A percentile compares a stretch with the other conserved stretches of the same genome.
Evolutionary conservation across 305 asterid species (phyloP).

Genomic region (Salvia sclarea): DNA sequence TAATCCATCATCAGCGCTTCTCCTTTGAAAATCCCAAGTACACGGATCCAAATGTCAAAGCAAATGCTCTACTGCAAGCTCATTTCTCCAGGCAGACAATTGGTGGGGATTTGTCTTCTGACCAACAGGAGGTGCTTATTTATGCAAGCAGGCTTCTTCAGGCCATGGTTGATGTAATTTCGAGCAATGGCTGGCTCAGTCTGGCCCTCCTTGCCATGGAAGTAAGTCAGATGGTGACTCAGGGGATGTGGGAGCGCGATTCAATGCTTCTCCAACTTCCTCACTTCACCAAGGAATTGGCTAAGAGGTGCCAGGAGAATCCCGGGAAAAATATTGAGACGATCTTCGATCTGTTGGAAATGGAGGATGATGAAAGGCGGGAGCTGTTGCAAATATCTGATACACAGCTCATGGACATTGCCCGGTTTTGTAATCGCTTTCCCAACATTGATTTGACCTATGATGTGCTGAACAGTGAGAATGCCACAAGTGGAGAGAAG

Average conservation of each 20-base stretch:
- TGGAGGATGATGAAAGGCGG: conserved; percentile 87
- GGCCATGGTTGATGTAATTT: conserved; percentile 95
- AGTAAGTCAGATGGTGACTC: conserved; percentile 89
- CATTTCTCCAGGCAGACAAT: conserved; percentile 80
- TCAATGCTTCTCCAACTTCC: conserved; percentile 91
- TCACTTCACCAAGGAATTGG: conserved; percentile 80
- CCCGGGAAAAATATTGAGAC: conserved; percentile 72
- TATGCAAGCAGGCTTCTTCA: conserved; percentile 79
- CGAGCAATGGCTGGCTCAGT: conserved; percentile 86
- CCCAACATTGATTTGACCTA: conserved; percentile 76
- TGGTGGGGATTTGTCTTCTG: conserved; percentile 74
- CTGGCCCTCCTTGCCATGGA: conserved; percentile 92
- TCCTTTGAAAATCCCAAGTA: conserved; percentile 70
- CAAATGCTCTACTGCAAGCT: conserved; percentile 86
- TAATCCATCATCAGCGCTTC: conserved; percentile 78
- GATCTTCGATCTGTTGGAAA: conserved; percentile 75
- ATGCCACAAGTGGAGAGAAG: conserved; percentile 57
- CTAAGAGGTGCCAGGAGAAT: conserved; percentile 79
- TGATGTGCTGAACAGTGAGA: conserved; percentile 54
- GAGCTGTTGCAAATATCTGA: conserved; percentile 88
- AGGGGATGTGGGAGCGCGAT: conserved; percentile 93
- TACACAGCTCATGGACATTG: conserved; percentile 72
- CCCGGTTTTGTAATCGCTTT: conserved; percentile 73
- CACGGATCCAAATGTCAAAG: conserved; percentile 78
- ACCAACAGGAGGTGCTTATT: conserved; percentile 80